Base-by-base conservation (phyloP, 805 yeast genomes). In the Torulaspora delbrueckii region DNA sequence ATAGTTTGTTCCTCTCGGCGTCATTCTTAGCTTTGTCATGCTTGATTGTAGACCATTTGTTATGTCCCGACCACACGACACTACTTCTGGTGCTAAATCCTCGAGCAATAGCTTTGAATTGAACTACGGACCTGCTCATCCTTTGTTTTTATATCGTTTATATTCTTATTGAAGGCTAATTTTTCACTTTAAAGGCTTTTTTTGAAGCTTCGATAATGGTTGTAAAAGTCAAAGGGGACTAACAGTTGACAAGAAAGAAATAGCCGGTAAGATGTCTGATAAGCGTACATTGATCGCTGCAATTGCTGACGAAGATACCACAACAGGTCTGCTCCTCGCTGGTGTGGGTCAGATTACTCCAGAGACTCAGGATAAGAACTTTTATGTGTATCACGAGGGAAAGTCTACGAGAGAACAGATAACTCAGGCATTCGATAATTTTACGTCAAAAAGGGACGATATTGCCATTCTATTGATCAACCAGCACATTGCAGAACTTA, bases 251-350 rank as follows among this genome's bases (percentile, higher is more conserved):
- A 42, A 35, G 18, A 18, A 40, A 4, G 5, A 14, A 14, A 19
- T 6, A 34, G 26, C 37, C 25, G 26, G 19, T 34, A 42, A 22
- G 31, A 56, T 56, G 60, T 54, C 63, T 42, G 68, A 62, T 18
- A 86, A 89, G 63, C 82, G 99, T 60, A 77, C 84, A 32, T 75
- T 90, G 55, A 73, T 93, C 47, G 98, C 97, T 9, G 95, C 90
- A 32, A 88, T 93, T 60, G 99, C 97, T 13, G 99, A 93, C 62
- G 99, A 93, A 70, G 98, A 93, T 63, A 85, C 98, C 18, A 90
- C 93, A 49, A 93, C 99, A 1, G 99, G 99, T 3, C 78, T 93
- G 75, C 74, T 93, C 28, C 76, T 93, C 47, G 99, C 99, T 1
- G 99, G 99, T 24, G 81, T 87, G 47, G 99, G 99, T 22, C 95